Base-by-base conservation (phyloP, 208 protist species). In the Herpetomonas samuelpessoai region DNA sequence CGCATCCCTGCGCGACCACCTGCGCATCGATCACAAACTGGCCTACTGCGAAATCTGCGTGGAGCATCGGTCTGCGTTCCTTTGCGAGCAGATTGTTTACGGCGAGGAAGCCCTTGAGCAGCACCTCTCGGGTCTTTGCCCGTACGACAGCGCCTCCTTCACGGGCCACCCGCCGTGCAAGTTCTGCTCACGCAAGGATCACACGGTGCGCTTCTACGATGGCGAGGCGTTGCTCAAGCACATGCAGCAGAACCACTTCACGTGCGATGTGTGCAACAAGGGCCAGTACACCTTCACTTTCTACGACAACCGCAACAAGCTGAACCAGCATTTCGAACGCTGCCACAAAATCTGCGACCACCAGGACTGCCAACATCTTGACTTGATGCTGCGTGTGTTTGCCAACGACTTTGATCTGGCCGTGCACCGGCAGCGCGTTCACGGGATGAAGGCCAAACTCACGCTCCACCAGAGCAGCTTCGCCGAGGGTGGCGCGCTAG, bases 201-300 rank as follows among this genome's bases (percentile, higher is more conserved):
- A 64, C 12, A 63, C 71, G 1, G 27, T 50, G 25, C 64, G 62
- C 53, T 92, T 93, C 62, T 94, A 94, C 59, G 86, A 95, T 56
- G 83, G 83, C 22, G 91, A 93, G 63, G 63, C 79, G 30, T 62
- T 96, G 39, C 62, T 94, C 7, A 82, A 87, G 65, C 91, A 96
- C 72, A 96, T 96, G 91, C 78, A 79, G 54, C 58, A 86, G n/a
- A 59, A 79, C 21, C 91, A 96, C 83, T 92, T 93, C 63, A 85
- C 88, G 0, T 96, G 91, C 62, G 88, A 96, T 58, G 41, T 94
- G 19, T 96, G 91, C 74, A 92, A 91, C 58, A 76, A 79, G 18
- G 71, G 77, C 0, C 76, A 91, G 75, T 93, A 89, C 66, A 73
- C 69, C 39, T 93, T 93, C 64, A 91, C 80, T 16, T 96, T 91